Percentiles rank a stretch among this genome's conserved stretches.
phyloP scores from a whole-genome alignment of 1,284 basidiomycete genomes.

The Heterobasidion irregulare region DNA sequence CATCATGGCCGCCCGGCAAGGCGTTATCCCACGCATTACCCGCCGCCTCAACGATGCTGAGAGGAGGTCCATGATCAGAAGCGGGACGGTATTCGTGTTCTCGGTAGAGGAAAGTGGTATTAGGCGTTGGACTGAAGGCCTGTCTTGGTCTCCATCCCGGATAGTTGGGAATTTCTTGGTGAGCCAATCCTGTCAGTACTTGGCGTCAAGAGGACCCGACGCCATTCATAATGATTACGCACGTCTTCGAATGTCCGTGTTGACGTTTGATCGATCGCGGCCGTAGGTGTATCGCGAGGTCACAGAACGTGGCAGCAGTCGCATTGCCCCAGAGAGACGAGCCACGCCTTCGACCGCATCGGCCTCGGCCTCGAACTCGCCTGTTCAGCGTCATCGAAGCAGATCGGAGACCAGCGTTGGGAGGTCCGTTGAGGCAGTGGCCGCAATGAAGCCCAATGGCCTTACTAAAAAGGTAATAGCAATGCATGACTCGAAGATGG shows the following conservation, averaged over 20 bases:
- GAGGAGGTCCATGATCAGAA: slow-evolving; percentile 62
- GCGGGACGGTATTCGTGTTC: slow-evolving; percentile 79
- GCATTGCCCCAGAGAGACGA: slow-evolving; percentile 20
- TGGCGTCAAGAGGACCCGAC: background rate
- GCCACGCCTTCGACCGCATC: slow-evolving; percentile 10
- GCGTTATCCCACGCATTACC: slow-evolving; percentile 67
- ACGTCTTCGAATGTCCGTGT: slow-evolving; percentile 1
- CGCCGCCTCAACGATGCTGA: slow-evolving; percentile 74
- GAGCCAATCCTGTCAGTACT: slow-evolving; percentile 14
- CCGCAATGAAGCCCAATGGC: background rate
- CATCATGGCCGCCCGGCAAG: slow-evolving; percentile 69
- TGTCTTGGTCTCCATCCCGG: slow-evolving; percentile 75
- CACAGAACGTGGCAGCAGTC: slow-evolving; percentile 33
- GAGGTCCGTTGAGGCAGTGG: background rate
- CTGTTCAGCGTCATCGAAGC: background rate
- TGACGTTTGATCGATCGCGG: background rate
- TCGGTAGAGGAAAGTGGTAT: slow-evolving; percentile 78
- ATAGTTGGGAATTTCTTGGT: slow-evolving; percentile 80
- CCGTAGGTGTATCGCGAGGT: slow-evolving; percentile 67
- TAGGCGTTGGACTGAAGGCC: slow-evolving; percentile 80
- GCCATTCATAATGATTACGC: background rate
- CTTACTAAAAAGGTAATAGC: background rate
- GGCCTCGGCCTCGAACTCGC: background rate
- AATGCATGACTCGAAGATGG: background rate
- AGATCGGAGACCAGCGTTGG: background rate